phyloP scores from a whole-genome alignment of 345 rosid species.

The Brassica juncea region DNA sequence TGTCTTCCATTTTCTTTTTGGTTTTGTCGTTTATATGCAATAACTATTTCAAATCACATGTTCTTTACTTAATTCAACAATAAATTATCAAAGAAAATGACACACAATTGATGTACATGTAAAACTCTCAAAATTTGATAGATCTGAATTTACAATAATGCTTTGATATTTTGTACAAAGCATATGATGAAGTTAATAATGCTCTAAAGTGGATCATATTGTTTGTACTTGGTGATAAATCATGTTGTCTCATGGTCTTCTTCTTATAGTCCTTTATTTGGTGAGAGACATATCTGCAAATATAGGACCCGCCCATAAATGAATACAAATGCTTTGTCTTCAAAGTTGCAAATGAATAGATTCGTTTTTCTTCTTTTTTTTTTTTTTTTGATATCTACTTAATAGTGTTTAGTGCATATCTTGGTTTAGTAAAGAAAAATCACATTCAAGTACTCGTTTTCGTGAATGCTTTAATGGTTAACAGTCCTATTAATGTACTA shows the following conservation, averaged over 20 bases:
- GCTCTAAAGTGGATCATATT: not conserved
- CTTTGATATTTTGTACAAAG: not conserved
- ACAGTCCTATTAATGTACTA: no score
- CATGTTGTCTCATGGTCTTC: not conserved
- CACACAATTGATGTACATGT: not conserved
- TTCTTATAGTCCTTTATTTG: not conserved
- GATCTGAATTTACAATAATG: not conserved
- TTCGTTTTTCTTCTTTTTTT: not conserved
- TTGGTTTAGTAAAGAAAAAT: not conserved
- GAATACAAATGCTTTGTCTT: constrained; percentile 29
- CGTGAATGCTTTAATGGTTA: no score
- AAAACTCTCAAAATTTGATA: not conserved
- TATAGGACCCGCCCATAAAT: constrained; percentile 36
- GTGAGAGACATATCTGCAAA: not conserved
- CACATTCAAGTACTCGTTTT: no score
- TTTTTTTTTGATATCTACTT: not conserved
- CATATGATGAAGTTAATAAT: not conserved
- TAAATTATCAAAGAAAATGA: not conserved
- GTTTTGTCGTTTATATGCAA: not conserved
- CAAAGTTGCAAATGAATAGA: constrained; percentile 22
- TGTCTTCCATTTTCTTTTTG: not conserved
- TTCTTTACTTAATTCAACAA: not conserved
- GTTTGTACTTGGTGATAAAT: not conserved
- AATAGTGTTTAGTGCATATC: not conserved
- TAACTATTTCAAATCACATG: not conserved